phyloP scores from a whole-genome alignment of 2,329 filamentous ascomycete genomes.

The Epichloe amarillans region DNA sequence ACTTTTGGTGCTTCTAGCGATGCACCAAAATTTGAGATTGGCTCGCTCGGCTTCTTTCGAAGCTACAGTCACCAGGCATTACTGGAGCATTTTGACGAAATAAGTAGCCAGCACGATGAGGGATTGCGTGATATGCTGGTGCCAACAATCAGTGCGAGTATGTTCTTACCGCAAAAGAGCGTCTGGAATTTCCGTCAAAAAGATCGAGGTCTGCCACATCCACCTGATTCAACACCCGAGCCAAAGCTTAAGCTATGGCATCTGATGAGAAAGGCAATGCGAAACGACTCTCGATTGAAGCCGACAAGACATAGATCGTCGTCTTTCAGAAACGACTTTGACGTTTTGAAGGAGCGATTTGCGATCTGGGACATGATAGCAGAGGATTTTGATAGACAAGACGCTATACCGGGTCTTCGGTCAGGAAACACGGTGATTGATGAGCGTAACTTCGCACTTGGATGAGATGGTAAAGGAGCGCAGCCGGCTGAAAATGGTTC shows the following conservation, averaged over 20 bases:
- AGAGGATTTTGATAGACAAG: constrained; percentile 24
- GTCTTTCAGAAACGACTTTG: background rate
- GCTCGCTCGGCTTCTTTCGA: constrained; percentile 36
- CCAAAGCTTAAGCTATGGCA: constrained; percentile 10
- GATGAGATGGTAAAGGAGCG: background rate
- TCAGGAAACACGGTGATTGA: constrained; percentile 27
- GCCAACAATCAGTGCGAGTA: constrained; percentile 39
- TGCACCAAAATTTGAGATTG: constrained; percentile 42
- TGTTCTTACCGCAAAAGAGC: constrained; percentile 36
- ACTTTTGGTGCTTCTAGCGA: constrained; percentile 35
- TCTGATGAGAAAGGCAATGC: constrained; percentile 4
- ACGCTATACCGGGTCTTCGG: constrained; percentile 18
- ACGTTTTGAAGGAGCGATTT: constrained; percentile 18
- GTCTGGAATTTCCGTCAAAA: constrained; percentile 36
- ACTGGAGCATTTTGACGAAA: constrained; percentile 34
- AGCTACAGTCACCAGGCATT: constrained; percentile 31
- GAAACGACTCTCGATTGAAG: constrained; percentile 8
- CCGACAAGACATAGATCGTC: constrained; percentile 1
- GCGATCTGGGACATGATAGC: constrained; percentile 24
- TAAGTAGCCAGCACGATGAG: constrained; percentile 35
- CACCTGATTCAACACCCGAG: constrained; percentile 13
- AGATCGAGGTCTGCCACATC: constrained; percentile 10
- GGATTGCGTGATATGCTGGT: constrained; percentile 34
- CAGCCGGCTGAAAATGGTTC: background rate
- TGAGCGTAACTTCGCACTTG: constrained; percentile 21